These are phyloP conservation scores for Lasiodiplodia theobromae DNA, from an alignment of 2,329 filamentous ascomycete genomes.

Conservation along the genomic window DNA sequence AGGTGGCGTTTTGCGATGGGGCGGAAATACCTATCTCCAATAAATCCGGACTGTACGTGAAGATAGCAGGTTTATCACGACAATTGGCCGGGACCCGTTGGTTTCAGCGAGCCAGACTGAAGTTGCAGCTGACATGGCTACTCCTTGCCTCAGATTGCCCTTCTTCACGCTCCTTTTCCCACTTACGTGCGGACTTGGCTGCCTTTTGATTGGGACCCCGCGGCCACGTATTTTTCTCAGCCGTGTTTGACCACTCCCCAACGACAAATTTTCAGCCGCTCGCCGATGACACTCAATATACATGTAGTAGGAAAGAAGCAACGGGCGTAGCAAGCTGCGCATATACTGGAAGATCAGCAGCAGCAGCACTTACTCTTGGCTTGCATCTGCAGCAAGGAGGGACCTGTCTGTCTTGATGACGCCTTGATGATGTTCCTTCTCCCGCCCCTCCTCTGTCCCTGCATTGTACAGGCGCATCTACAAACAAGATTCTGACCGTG, in stretches of 20 bases:
- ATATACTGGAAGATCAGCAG: too few species aligned
- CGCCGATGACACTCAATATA: neutral
- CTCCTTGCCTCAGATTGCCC: neutral
- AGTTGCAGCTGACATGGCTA: neutral
- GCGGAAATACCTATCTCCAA: slow-evolving; percentile 1
- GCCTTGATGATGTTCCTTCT: neutral
- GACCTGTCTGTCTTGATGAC: neutral
- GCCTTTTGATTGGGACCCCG: neutral
- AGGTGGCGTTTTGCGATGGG: neutral
- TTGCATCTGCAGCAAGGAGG: neutral
- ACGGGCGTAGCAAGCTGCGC: too few species aligned
- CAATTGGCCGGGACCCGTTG: neutral
- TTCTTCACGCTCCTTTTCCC: neutral
- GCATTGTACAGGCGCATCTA: neutral
- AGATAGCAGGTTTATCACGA: neutral
- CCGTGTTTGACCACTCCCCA: neutral
- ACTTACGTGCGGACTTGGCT: neutral
- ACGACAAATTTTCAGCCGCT: neutral
- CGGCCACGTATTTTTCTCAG: neutral
- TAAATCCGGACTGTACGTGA: slow-evolving; percentile 10
- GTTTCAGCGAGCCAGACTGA: neutral
- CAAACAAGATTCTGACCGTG: neutral
- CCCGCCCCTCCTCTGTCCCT: neutral
- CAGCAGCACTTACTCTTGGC: neutral
- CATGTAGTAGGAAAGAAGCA: too few species aligned